Evolutionary conservation across 2,329 filamentous ascomycete species (phyloP).

Genomic region (Magnaporthiopsis rhizophila): DNA sequence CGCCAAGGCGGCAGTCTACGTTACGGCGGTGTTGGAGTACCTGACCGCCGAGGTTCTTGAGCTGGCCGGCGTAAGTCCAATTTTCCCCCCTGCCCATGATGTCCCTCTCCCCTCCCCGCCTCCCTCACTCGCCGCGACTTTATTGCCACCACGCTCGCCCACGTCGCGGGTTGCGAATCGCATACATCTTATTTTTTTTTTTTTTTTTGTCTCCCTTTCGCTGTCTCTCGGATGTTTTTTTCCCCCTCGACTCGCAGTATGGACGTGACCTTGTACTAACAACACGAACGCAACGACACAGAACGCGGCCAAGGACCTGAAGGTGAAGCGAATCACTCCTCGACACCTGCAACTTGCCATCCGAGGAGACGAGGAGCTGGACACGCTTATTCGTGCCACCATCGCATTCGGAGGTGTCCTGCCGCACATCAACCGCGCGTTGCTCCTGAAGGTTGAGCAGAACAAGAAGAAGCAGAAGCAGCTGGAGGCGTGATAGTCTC

Average conservation of each 20-base stretch:
- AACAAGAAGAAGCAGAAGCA: constrained; percentile 29
- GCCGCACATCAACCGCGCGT: constrained; percentile 95
- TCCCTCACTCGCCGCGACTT: not conserved
- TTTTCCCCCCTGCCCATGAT: not conserved
- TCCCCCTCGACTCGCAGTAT: not conserved
- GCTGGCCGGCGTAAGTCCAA: constrained; percentile 59
- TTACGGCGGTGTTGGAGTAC: constrained; percentile 96
- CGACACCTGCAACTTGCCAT: constrained; percentile 98
- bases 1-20: constrained; percentile 95
- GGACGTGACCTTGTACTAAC: not conserved
- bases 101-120: not conserved
- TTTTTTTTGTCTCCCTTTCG: not conserved
- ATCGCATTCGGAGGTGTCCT: constrained; percentile 98
- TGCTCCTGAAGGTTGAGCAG: constrained; percentile 49
- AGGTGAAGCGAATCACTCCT: constrained; percentile 99
- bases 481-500: constrained; percentile 22
- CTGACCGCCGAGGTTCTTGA: constrained; percentile 98
- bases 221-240: not conserved
- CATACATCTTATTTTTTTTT: not conserved
- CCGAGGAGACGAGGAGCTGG: constrained; percentile 98
- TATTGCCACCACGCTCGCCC: not conserved
- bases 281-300: not conserved
- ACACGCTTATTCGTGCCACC: constrained; percentile 95
- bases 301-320: constrained; percentile 98
- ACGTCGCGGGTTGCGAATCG: not conserved